Conservation (phyloP, 345 rosid genomes). For the Gossypioides kirkii region DNA sequence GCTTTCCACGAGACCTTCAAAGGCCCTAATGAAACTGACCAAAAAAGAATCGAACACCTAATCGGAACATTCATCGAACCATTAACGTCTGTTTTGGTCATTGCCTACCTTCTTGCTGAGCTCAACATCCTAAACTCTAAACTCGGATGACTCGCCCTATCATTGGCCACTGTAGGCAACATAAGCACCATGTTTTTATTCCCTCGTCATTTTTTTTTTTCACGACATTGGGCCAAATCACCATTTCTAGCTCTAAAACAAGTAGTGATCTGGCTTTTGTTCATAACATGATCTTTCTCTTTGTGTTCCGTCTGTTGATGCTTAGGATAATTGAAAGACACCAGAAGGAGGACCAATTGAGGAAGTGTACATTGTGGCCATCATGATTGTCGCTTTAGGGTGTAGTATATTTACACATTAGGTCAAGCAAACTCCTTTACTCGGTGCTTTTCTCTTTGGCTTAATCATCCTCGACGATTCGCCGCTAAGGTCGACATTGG, state of each 20-base stretch:
- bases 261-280: not conserved
- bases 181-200: not conserved
- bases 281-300: slow-evolving; percentile 10
- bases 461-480: slow-evolving; percentile 47
- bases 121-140: slow-evolving; percentile 43
- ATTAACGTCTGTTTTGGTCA: slow-evolving; percentile 33
- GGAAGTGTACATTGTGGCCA: slow-evolving; percentile 15
- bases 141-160: slow-evolving; percentile 37
- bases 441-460: slow-evolving; percentile 41
- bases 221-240: not conserved
- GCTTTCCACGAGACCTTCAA: not conserved
- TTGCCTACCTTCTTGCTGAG: slow-evolving; percentile 38
- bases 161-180: slow-evolving; percentile 36
- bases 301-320: slow-evolving; percentile 28
- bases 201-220: not conserved
- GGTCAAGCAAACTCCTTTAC: slow-evolving; percentile 23
- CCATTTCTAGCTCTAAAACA: not conserved
- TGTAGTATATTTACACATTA: slow-evolving; percentile 21
- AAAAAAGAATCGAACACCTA: not conserved
- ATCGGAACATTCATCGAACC: slow-evolving; percentile 17
- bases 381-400: slow-evolving; percentile 30
- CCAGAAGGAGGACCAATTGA: slow-evolving; percentile 34
- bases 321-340: slow-evolving; percentile 21
- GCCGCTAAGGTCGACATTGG: slow-evolving; percentile 39
- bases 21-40: not conserved